Evolutionary conservation across 306 rosid species (phyloP), one percentile per base, ranked within the genome.

Genomic region (Glycine soja): DNA sequence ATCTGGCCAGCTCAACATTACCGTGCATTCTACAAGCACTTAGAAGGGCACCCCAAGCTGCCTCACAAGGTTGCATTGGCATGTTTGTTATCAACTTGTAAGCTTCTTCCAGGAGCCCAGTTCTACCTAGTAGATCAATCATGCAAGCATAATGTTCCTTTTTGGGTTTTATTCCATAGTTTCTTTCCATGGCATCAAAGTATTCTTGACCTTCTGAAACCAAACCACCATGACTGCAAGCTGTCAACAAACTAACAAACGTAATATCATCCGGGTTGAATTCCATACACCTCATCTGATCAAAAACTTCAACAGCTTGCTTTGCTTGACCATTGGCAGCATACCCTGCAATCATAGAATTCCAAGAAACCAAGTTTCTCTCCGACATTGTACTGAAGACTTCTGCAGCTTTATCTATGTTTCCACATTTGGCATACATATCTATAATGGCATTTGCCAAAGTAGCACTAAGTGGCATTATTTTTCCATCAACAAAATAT

Each of bases 381-480:
- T 82, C 80, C 45, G 86, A 10, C 87, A 83, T 91, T 83, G 80
- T 71, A 24, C 59, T 10, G 14, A 93, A 93, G 72, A 93, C 75
- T 68, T 87, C 75, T 30, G 85, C 77, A 5, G 97, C 90, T 1
- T 82, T 77, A 36, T 77, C 78, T 32, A 93, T 86, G 79, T 81
- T 80, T 69, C 97, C 97, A 82, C 97, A 91, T 66, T 93, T 93
- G 47, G 94, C 94, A 84, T 93, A 91, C 97, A 93, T 91, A 81
- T 87, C 92, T 30, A 90, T 40, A 65, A 88, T 69, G 1, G 97
- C 92, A 74, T 93, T 93, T n/a, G 81, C 85, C 61, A 93, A 48
- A 51, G 92, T 90, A 45, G 76, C 80, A 68, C 91, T 79, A 3
- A 48, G 82, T 70, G 48, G 87, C 50, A 69, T 47, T 77, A 76